Conservation (phyloP, 352 stramenopile species). For the Pythium monospermum region DNA sequence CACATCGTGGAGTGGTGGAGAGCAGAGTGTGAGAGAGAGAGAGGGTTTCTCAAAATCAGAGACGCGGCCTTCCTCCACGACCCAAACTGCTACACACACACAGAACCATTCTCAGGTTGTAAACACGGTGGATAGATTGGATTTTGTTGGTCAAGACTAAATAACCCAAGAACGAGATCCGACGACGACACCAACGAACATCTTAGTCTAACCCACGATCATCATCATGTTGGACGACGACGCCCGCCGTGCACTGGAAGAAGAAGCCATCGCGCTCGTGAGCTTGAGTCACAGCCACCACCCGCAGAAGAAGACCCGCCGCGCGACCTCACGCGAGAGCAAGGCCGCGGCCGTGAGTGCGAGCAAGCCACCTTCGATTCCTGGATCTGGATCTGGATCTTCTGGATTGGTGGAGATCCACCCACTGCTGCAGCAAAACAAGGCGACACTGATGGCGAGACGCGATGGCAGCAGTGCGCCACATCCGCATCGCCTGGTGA, state of each 20-base stretch:
- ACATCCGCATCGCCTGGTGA: slow-evolving; percentile 18
- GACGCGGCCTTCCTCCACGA: slow-evolving; percentile 19
- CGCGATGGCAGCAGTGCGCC: slow-evolving; percentile 18
- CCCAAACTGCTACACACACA: no score
- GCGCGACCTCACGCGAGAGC: no score
- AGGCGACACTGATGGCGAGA: slow-evolving; percentile 27
- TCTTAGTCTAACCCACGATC: background rate
- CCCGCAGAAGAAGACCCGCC: slow-evolving; percentile 3
- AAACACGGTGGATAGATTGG: no score
- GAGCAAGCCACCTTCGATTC: no score
- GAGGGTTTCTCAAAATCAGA: no score
- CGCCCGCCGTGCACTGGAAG: slow-evolving; percentile 40
- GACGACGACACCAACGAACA: background rate
- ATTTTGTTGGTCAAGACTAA: no score
- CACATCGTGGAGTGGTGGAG: slow-evolving; percentile 17
- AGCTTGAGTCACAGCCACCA: slow-evolving; percentile 42
- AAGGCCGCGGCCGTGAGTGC: no score
- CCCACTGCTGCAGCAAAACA: slow-evolving; percentile 24
- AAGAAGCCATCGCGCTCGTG: slow-evolving; percentile 68
- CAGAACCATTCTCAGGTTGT: no score
- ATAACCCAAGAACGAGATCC: background rate
- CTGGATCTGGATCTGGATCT: no score
- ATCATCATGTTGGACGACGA: slow-evolving; percentile 49
- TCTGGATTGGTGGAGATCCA: no score
- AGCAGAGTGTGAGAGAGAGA: slow-evolving; percentile 8